Percentiles rank a stretch among this genome's conserved stretches.
Conservation (phyloP, 2,329 filamentous ascomycete genomes). For the Phoma herbarum region DNA sequence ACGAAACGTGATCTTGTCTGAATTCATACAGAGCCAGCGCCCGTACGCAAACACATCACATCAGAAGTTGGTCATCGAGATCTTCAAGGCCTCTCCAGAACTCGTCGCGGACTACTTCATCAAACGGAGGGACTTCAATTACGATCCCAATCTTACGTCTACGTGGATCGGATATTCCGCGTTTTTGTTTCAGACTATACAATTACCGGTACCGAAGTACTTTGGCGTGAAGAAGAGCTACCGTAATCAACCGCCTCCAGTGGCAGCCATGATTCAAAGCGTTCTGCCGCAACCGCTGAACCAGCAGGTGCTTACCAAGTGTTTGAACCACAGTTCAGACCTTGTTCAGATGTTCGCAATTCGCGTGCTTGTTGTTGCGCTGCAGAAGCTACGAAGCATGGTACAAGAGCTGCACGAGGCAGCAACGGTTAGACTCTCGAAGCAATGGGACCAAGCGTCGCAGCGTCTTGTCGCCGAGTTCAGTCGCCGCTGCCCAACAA, state of each 20-base stretch:
- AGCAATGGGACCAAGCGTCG: conserved; percentile 74
- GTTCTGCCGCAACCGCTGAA: conserved; percentile 84
- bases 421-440: conserved; percentile 47
- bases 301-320: conserved; percentile 80
- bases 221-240: conserved; percentile 74
- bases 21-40: conserved; percentile 79
- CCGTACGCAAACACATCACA: conserved; percentile 86
- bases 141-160: conserved; percentile 89
- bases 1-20: conserved; percentile 79
- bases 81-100: conserved; percentile 84
- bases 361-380: conserved; percentile 77
- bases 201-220: conserved; percentile 74
- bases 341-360: conserved; percentile 86
- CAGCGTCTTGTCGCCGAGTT: conserved; percentile 77
- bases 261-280: conserved; percentile 81
- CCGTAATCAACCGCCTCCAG: conserved; percentile 76
- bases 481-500: conserved; percentile 77
- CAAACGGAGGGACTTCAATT: conserved; percentile 77
- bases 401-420: conserved; percentile 67
- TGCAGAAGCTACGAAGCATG: conserved; percentile 77
- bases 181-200: conserved; percentile 83
- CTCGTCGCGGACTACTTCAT: conserved; percentile 88
- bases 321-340: conserved; percentile 78
- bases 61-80: conserved; percentile 79
- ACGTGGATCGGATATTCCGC: conserved; percentile 96